Evolutionary conservation across 768 basidiomycete species (phyloP).

Genomic region (Termitomyces sp.): DNA sequence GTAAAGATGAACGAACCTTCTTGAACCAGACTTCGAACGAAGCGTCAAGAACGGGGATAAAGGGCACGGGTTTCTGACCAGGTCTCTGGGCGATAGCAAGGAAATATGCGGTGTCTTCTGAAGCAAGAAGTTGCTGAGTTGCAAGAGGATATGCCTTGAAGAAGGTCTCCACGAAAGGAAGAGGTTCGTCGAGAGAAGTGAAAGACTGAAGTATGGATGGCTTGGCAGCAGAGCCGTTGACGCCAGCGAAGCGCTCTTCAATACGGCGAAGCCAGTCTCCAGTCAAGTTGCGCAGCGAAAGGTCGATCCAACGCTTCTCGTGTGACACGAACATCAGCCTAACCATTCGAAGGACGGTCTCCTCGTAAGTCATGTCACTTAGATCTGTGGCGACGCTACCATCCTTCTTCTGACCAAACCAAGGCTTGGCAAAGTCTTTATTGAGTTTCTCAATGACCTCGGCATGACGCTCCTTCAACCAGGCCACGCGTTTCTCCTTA

Average conservation of each 20-base stretch:
- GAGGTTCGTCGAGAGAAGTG: constrained; percentile 75
- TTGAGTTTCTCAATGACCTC: constrained; percentile 92
- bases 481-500: constrained; percentile 89
- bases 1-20: constrained; percentile 52
- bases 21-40: constrained; percentile 99
- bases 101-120: constrained; percentile 95
- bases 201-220: constrained; percentile 85
- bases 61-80: constrained; percentile 97
- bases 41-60: constrained; percentile 92
- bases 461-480: constrained; percentile 82
- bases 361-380: constrained; percentile 98
- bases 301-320: constrained; percentile 90
- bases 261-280: constrained; percentile 97
- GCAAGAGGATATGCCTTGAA: constrained; percentile 83
- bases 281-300: constrained; percentile 85
- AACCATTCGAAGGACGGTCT: constrained; percentile 87
- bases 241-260: constrained; percentile 92
- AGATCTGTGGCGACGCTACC: constrained; percentile 79
- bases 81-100: constrained; percentile 92
- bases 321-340: constrained; percentile 92
- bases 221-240: constrained; percentile 70
- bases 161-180: constrained; percentile 72
- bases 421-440: constrained; percentile 92
- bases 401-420: constrained; percentile 98
- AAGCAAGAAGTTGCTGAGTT: constrained; percentile 78